Base-by-base conservation (phyloP, 1,139 yeast genomes). In the Diutina scorzettiae region DNA sequence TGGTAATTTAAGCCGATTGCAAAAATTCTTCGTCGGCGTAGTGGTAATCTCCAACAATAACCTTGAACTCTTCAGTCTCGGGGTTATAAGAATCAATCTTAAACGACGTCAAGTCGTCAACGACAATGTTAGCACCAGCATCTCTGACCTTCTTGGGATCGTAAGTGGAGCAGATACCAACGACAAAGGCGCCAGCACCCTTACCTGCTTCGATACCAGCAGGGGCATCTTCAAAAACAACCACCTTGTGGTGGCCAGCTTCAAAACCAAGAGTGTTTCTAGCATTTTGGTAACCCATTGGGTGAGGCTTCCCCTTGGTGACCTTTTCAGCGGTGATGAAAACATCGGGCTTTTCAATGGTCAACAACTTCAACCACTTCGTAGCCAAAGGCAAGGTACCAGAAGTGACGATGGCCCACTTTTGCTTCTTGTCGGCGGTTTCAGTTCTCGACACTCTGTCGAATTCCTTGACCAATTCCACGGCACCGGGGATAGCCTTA, bases 201-300 rank as follows among this genome's bases (percentile, higher is more conserved):
- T 80, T 76, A 62, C 94, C 95, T 41, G 95, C 91, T 48, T 73
- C 66, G 51, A 84, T 79, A 58, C 95, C 95, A 41, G 89, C 91
- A 42, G 91, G 91, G 41, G 94, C 93, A 57, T 83, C 94, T 64
- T 83, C 94, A 55, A 82, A 82, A 21, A 84, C 94, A 41, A 82
- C 75, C 49, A 72, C 80, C 57, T 68, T 69, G 55, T 69, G 68
- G 47, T 63, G 46, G 43, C 59, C 48, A 51, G 60, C 48, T 49
- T 72, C 70, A 58, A 67, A 68, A 36, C 80, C 77, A 53, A 78
- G 66, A 46, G 74, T 64, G 55, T 72, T 61, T 66, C 83, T 73
- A 51, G 83, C 84, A 53, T 65, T 59, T 58, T 71, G 65, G 71
- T 84, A 84, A 44, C 94, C 93, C 66, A 78, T 77, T 21, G 95